A percentile compares a stretch with the other conserved stretches of the same genome.
These are phyloP conservation scores for Xylaria sp. DNA, from an alignment of 495 filamentous ascomycete genomes.

Conservation along the genomic window DNA sequence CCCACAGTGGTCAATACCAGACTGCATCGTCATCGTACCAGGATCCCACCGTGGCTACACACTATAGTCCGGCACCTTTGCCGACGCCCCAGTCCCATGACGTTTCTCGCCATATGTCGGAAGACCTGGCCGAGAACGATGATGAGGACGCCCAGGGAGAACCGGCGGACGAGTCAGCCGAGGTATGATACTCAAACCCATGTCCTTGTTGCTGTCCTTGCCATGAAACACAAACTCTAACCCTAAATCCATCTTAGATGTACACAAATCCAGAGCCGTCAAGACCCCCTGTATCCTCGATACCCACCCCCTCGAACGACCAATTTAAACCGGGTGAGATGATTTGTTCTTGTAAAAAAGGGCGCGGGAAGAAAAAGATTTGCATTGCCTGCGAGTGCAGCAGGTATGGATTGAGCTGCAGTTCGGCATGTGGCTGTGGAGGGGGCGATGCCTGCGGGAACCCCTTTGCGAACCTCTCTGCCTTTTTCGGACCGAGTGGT, in stretches of 20 bases:
- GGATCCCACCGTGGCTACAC: conserved; percentile 34
- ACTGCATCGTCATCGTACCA: conserved; percentile 35
- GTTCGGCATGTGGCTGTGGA: conserved; percentile 35
- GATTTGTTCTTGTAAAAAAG: conserved; percentile 40
- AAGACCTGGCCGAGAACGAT: conserved; percentile 32
- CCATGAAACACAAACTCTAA: neutral
- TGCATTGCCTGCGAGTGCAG: conserved; percentile 41
- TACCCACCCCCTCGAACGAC: conserved; percentile 40
- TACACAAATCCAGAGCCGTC: conserved; percentile 36
- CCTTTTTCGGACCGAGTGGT: conserved; percentile 38
- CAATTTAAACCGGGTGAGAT: conserved; percentile 32
- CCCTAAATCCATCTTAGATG: conserved; percentile 27
- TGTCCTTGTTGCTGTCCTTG: neutral
- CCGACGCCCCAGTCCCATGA: conserved; percentile 35
- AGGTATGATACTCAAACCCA: conserved; percentile 33
- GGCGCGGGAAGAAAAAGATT: conserved; percentile 41
- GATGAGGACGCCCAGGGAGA: conserved; percentile 43
- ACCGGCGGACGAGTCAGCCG: conserved; percentile 41
- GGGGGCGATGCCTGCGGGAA: conserved; percentile 34
- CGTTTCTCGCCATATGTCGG: conserved; percentile 34
- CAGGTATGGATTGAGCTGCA: conserved; percentile 37
- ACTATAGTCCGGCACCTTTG: conserved; percentile 40
- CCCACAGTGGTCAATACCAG: conserved; percentile 37
- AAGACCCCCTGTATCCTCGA: conserved; percentile 32
- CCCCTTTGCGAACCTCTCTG: conserved; percentile 37